A percentile compares a stretch with the other conserved stretches of the same genome.
Conservation (phyloP, 2,329 filamentous ascomycete species). For the Ascochyta fabae region DNA sequence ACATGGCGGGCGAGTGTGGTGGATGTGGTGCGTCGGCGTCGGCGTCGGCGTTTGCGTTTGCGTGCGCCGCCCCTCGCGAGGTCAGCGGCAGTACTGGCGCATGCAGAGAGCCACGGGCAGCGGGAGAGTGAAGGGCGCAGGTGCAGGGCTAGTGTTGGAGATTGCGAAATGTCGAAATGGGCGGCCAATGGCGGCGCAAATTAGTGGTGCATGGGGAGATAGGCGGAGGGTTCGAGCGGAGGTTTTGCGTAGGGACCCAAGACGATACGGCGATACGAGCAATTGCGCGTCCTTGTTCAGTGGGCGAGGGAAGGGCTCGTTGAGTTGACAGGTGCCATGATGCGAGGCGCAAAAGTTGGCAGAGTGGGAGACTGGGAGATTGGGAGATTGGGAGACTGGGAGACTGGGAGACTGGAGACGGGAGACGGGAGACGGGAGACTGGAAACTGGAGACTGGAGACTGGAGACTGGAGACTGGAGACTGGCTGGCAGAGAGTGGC, state of each 20-base stretch:
- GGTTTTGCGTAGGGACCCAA: background rate
- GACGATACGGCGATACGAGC: conserved; percentile 13
- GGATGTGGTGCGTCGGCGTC: conserved; percentile 10
- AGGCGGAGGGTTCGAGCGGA: conserved; percentile 4
- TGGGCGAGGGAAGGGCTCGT: background rate
- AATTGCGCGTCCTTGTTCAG: background rate
- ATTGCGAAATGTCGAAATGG: conserved; percentile 11
- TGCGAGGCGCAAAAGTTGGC: background rate
- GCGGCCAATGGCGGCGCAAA: conserved; percentile 21
- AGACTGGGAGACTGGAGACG: too few species aligned
- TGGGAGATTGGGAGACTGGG: too few species aligned
- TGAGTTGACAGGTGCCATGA: too few species aligned
- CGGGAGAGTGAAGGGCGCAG: conserved; percentile 12
- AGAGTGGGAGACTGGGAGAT: too few species aligned
- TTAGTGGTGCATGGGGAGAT: conserved; percentile 16
- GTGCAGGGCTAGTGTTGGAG: background rate
- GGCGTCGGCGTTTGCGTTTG: background rate
- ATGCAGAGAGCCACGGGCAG: conserved; percentile 27
- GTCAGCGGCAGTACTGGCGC: conserved; percentile 32
- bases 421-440: too few species aligned
- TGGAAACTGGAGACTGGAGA: too few species aligned
- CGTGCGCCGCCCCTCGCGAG: conserved; percentile 39
- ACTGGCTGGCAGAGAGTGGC: background rate
- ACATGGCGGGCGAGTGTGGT: conserved; percentile 37
- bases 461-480: too few species aligned